phyloP scores from a whole-genome alignment of 768 basidiomycete genomes.

The Amanita exitialis region DNA sequence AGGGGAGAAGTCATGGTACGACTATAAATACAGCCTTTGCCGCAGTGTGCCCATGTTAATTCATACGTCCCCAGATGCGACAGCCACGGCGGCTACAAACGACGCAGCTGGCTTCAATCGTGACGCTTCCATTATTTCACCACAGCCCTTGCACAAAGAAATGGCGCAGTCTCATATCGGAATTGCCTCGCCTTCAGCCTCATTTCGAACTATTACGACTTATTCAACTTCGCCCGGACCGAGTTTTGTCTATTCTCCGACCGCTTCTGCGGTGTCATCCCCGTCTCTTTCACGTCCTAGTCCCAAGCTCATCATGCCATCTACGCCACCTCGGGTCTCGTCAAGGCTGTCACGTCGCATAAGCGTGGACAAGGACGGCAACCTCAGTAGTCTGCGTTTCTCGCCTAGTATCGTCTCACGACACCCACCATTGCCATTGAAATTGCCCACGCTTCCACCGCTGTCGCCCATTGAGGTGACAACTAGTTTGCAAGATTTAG shows the following conservation, averaged over 20 bases:
- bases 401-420: constrained; percentile 21
- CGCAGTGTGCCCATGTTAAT: not conserved
- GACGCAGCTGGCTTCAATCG: not conserved
- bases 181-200: not conserved
- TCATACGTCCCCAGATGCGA: not conserved
- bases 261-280: not conserved
- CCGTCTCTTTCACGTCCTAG: not conserved
- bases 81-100: not conserved
- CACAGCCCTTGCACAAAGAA: not conserved
- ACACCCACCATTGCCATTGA: constrained; percentile 25
- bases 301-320: not conserved
- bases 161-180: not conserved
- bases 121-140: not conserved
- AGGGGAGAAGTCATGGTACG: not conserved
- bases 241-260: not conserved
- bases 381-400: constrained; percentile 13
- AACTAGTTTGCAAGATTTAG: constrained; percentile 11
- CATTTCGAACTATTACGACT: not conserved
- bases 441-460: constrained; percentile 21
- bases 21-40: not conserved
- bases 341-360: not conserved
- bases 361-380: constrained; percentile 5
- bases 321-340: not conserved
- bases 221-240: not conserved
- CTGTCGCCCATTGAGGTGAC: constrained; percentile 9